Evolutionary conservation across 1,139 yeast genomes (phyloP), one percentile per base, ranked within the genome.

Genomic region (Eremothecium sinecaudum): DNA sequence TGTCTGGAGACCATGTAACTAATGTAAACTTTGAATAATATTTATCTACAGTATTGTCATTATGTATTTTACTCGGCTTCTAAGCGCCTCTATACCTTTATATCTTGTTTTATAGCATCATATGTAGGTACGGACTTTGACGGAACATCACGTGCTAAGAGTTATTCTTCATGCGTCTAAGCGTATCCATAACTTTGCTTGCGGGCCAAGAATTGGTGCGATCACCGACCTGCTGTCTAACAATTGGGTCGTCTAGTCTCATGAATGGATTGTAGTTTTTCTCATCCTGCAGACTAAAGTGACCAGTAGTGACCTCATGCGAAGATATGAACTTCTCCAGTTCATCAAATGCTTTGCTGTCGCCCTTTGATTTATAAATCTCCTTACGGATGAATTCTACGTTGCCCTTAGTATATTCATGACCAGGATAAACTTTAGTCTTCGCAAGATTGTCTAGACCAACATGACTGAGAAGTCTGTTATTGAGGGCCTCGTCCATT

Each of bases 331-430:
- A 82, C 13, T 62, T 47, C 27, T 67, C 76, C 45, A 90, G 67
- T 18, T 61, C 59, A 24, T 61, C 59, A 28, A 90, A 63, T 0
- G 82, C 79, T 4, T 41, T 45, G 45, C 70, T 71, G 8, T 65
- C 64, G 4, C 53, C 53, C 3, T 25, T 15, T 37, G 66, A 62
- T 16, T 64, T 52, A 51, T 86, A 61, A 1, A 90, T 73, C 1
- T 75, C 70, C 40, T 68, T 65, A 30, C 61, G 55, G 7, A 92
- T 82, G 55, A 90, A 90, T 46, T 69, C 71, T 29, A 81, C 76
- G 56, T 92, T 90, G 23, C 83, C 67, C 45, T 69, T 71, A 10
- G 99, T 92, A 61, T 90, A 90, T 61, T 90, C 98, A 58, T 90
- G 99, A 2, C 99, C 99, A 0, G 96, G 92, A 51, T 76, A 81